Evolutionary conservation across 108 stramenopile genomes (phyloP).

Genomic region (Cyclotella distinguenda): DNA sequence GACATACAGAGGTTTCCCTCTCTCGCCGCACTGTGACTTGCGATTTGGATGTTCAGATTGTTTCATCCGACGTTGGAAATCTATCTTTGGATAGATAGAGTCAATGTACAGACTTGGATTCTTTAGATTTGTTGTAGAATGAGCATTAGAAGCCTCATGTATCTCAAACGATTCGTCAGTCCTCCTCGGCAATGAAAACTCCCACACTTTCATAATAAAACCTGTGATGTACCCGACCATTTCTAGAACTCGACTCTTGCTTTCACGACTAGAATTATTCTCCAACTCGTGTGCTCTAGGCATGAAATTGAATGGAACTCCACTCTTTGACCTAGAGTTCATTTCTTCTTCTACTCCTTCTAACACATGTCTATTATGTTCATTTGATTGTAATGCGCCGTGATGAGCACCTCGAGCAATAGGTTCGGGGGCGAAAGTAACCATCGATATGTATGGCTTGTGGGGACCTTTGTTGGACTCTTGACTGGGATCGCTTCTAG

Average conservation of each 20-base stretch:
- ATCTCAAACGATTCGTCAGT: no score
- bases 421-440: slow-evolving; percentile 1
- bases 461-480: background rate
- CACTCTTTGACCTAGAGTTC: background rate
- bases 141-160: no score
- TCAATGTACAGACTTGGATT: no score
- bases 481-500: background rate
- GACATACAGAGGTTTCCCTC: background rate
- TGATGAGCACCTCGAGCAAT: background rate
- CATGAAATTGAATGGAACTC: slow-evolving; percentile 4
- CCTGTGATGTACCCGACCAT: background rate
- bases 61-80: background rate
- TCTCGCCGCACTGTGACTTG: background rate
- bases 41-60: background rate
- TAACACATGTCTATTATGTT: no score
- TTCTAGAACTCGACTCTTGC: no score
- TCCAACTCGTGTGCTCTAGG: background rate
- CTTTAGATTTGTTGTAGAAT: no score
- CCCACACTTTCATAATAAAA: background rate
- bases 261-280: no score
- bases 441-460: background rate
- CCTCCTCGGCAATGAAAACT: no score
- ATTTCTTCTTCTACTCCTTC: background rate
- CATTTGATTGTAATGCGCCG: background rate
- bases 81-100: background rate